These are phyloP conservation scores for Lactarius quietus DNA, from an alignment of 768 basidiomycete species.

Conservation along the genomic window DNA sequence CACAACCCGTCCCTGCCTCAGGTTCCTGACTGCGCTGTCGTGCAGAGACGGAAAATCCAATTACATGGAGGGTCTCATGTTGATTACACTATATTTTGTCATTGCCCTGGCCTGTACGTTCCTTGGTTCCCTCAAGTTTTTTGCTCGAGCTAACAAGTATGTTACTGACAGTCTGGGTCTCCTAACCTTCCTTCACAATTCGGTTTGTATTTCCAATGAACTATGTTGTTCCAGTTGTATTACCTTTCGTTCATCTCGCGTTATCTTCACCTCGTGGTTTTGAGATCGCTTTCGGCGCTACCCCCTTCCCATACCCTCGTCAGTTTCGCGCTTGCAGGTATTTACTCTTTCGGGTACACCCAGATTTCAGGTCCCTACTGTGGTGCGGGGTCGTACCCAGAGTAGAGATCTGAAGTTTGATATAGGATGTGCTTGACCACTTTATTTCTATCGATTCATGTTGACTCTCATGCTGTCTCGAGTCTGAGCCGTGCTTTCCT, in stretches of 20 bases:
- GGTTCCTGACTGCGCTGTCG: constrained; percentile 5
- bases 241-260: not conserved
- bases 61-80: constrained; percentile 90
- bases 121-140: not conserved
- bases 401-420: constrained; percentile 7
- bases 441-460: not conserved
- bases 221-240: not conserved
- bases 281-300: not conserved
- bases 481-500: not conserved
- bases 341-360: not conserved
- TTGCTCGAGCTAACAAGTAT: constrained; percentile 4
- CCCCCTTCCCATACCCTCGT: not conserved
- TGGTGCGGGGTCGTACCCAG: not conserved
- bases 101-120: constrained; percentile 74
- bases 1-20: constrained; percentile 1
- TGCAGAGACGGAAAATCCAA: constrained; percentile 78
- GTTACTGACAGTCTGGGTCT: constrained; percentile 41
- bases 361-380: constrained; percentile 9
- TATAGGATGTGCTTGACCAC: not conserved
- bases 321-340: not conserved
- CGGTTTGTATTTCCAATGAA: not conserved
- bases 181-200: constrained; percentile 29
- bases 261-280: not conserved
- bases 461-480: not conserved
- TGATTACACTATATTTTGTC: constrained; percentile 69